Percentiles rank a stretch among this genome's conserved stretches.
Conservation (phyloP, 2,329 filamentous ascomycete genomes). For the Dactylellina haptotyla region DNA sequence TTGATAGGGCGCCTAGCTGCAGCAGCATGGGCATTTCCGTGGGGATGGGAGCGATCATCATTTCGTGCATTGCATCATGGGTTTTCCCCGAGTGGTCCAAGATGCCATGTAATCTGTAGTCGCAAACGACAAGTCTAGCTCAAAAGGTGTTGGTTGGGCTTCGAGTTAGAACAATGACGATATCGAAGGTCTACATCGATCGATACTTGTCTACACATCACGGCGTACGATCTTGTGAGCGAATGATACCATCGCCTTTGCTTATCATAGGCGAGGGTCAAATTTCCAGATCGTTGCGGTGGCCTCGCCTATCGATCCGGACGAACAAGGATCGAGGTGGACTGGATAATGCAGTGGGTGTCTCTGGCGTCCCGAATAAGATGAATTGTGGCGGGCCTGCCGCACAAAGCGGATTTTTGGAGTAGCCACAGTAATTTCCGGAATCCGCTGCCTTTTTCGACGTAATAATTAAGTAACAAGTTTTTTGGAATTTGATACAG, state of each 20-base stretch:
- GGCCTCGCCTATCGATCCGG: conserved; percentile 32
- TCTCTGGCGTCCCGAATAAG: conserved; percentile 9
- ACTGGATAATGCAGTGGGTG: conserved; percentile 13
- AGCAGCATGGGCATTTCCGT: conserved; percentile 22
- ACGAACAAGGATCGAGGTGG: conserved; percentile 39
- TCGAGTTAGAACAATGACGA: too few species aligned
- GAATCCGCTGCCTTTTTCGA: conserved; percentile 41
- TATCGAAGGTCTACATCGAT: too few species aligned
- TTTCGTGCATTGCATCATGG: conserved; percentile 35
- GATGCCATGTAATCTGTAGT: not conserved
- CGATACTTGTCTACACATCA: too few species aligned
- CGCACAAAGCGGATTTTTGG: conserved; percentile 17
- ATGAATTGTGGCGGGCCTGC: conserved; percentile 16
- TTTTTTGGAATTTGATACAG: too few species aligned
- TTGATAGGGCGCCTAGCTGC: conserved; percentile 6
- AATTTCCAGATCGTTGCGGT: conserved; percentile 4
- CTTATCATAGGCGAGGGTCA: not conserved
- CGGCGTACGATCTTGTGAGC: too few species aligned
- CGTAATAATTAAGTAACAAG: conserved; percentile 16
- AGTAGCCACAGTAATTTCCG: conserved; percentile 38
- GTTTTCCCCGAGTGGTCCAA: not conserved
- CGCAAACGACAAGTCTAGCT: not conserved
- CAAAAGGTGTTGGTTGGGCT: too few species aligned
- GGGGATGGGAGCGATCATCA: conserved; percentile 6
- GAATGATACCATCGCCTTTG: too few species aligned